Percentiles rank a stretch among this genome's conserved stretches.
Conservation (phyloP, 2,329 filamentous ascomycete species). For the Arachnopeziza araneosa region DNA sequence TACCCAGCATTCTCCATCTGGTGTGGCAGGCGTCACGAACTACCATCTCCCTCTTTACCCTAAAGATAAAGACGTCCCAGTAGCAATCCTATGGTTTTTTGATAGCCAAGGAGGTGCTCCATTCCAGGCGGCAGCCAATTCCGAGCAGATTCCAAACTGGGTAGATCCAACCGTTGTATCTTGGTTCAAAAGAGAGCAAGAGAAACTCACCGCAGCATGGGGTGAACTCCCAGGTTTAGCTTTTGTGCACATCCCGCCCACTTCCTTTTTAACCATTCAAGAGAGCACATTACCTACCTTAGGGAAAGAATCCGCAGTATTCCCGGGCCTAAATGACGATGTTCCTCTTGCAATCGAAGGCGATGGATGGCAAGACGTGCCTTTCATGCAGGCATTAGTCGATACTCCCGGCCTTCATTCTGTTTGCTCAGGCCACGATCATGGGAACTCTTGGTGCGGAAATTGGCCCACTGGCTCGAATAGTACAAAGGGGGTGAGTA, state of each 20-base stretch:
- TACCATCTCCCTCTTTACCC: constrained; percentile 49
- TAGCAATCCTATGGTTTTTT: constrained; percentile 64
- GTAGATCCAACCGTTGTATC: constrained; percentile 38
- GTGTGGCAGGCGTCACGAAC: constrained; percentile 43
- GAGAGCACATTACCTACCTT: constrained; percentile 14
- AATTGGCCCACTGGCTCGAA: constrained; percentile 36
- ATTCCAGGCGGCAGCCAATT: constrained; percentile 32
- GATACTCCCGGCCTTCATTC: constrained; percentile 49
- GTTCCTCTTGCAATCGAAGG: constrained; percentile 28
- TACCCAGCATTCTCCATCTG: constrained; percentile 39
- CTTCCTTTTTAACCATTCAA: constrained; percentile 38
- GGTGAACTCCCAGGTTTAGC: constrained; percentile 43
- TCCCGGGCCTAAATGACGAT: constrained; percentile 44
- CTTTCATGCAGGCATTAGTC: constrained; percentile 58
- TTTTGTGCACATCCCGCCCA: constrained; percentile 49
- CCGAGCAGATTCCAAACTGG: constrained; percentile 35
- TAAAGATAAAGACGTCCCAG: constrained; percentile 27
- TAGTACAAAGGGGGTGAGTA: constrained; percentile 42
- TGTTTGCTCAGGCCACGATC: constrained; percentile 62
- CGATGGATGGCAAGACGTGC: constrained; percentile 42
- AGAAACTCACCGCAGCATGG: constrained; percentile 27
- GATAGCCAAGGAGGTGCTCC: constrained; percentile 56
- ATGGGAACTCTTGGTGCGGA: constrained; percentile 55
- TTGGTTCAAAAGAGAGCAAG: constrained; percentile 39
- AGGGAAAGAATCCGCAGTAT: constrained; percentile 30